These are phyloP conservation scores for Boletus vermiculosoides DNA, from an alignment of 768 basidiomycete genomes.

Conservation along the genomic window DNA sequence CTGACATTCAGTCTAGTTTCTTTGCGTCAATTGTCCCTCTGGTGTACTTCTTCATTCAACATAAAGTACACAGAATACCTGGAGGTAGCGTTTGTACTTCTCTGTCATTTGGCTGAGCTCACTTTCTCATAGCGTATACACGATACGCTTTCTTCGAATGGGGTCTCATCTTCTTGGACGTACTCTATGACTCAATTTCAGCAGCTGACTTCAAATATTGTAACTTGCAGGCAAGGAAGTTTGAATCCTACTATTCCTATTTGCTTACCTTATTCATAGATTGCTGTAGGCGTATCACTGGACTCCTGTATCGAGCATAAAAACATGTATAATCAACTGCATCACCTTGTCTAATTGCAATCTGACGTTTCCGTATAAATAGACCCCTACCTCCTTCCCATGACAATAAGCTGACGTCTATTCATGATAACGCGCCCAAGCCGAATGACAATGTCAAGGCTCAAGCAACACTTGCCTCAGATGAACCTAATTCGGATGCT, in stretches of 20 bases:
- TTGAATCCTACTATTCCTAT: not conserved
- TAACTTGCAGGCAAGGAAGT: constrained; percentile 48
- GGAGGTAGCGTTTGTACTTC: constrained; percentile 54
- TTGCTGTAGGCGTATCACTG: constrained; percentile 30
- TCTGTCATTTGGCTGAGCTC: not conserved
- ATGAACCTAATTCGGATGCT: not conserved
- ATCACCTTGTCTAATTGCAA: constrained; percentile 35
- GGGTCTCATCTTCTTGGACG: constrained; percentile 72
- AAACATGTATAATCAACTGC: constrained; percentile 47
- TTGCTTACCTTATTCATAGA: constrained; percentile 8
- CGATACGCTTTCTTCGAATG: constrained; percentile 87
- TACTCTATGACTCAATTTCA: constrained; percentile 68
- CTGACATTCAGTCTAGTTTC: constrained; percentile 48
- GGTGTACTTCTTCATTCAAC: constrained; percentile 82
- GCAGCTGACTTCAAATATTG: constrained; percentile 57
- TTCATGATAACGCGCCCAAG: not conserved
- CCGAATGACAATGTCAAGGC: not conserved
- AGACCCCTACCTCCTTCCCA: constrained; percentile 15
- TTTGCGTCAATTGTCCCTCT: constrained; percentile 69
- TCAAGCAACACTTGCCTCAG: not conserved
- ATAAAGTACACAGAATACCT: constrained; percentile 75
- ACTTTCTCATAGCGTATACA: constrained; percentile 65
- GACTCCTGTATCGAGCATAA: constrained; percentile 23
- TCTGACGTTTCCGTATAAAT: constrained; percentile 25
- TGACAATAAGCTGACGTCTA: constrained; percentile 8